Evolutionary conservation across 768 basidiomycete genomes (phyloP), one percentile per base, ranked within the genome.

Genomic region (Favolaschia claudopus): DNA sequence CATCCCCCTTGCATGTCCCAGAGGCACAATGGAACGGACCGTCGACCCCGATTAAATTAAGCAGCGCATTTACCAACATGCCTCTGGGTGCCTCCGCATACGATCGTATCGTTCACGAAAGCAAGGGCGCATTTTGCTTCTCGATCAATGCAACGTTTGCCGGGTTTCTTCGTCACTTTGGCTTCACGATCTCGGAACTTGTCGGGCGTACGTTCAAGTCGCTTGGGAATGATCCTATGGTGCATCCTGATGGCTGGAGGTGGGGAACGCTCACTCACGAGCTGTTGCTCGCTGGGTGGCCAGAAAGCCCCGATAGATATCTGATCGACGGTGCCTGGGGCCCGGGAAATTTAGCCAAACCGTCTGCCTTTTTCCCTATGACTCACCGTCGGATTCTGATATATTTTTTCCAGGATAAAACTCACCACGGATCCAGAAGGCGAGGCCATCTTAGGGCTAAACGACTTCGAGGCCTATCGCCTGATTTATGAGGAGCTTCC

Each of bases 51-150:
- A 60, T 64, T 15, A 50, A 56, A 24, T 32, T 64, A 9, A 39
- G 63, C 24, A 56, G 48, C 7, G 52, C 63, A 17, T 56, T 64
- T 28, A 55, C 54, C 38, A 60, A 64, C 45, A 64, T 64, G 63
- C 63, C 63, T 14, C n/a, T 56, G 29, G 63, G 63, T 5, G 38
- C 32, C n/a, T 37, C 58, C 31, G 20, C 63, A 9, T 46, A 55
- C 15, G 49, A 56, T 40, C 54, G 63, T 14, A 64, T 64, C 8
- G 39, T 64, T 3, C 48, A 46, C 37, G 58, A 64, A 13, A 51
- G 38, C 58, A 64, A 64, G 40, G 63, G 63, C 47, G 63, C 63
- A 34, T 64, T 60, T 31, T 64, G 63, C 31, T 64, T 64, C 33
- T 42, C 63, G 20, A 44, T 64, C 19, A 64, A 64, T 45, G 54